phyloP scores from a whole-genome alignment of 345 rosid species.

The Citrus maxima region DNA sequence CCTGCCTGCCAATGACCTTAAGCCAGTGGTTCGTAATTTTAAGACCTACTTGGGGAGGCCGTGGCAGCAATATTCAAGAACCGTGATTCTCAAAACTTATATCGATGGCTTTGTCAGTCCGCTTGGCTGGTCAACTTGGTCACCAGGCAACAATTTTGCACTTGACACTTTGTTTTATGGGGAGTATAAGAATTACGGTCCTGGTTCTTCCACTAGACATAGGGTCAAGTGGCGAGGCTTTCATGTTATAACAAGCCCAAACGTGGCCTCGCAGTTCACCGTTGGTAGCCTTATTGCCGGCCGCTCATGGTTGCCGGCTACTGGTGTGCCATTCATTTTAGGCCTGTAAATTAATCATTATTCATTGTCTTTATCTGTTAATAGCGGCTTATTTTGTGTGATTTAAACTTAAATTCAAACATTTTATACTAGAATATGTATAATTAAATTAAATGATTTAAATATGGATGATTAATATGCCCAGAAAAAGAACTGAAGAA shows the following conservation, averaged over 20 bases:
- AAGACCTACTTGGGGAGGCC: conserved; percentile 72
- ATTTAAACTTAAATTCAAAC: background rate
- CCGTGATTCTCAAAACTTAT: conserved; percentile 49
- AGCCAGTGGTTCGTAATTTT: conserved; percentile 37
- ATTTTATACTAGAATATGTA: background rate
- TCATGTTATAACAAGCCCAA: conserved; percentile 45
- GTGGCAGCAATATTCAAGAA: conserved; percentile 69
- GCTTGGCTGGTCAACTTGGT: conserved; percentile 71
- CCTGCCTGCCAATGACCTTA: conserved; percentile 55
- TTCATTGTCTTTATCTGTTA: conserved; percentile 3
- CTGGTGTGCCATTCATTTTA: conserved; percentile 54
- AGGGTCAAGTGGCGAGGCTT: conserved; percentile 76
- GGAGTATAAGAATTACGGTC: conserved; percentile 68
- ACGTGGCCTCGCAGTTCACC: conserved; percentile 49
- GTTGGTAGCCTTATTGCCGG: conserved; percentile 52
- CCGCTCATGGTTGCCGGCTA: conserved; percentile 52
- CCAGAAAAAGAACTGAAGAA: background rate
- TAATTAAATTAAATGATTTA: background rate
- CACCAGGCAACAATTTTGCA: conserved; percentile 37
- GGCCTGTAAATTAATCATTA: conserved; percentile 39
- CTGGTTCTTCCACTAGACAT: conserved; percentile 45
- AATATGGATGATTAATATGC: background rate
- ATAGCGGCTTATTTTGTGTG: background rate
- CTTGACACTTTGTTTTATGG: conserved; percentile 61
- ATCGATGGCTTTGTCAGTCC: conserved; percentile 48